Evolutionary conservation across 208 protist genomes (phyloP).

Genomic region (Histomonas meleagridis): DNA sequence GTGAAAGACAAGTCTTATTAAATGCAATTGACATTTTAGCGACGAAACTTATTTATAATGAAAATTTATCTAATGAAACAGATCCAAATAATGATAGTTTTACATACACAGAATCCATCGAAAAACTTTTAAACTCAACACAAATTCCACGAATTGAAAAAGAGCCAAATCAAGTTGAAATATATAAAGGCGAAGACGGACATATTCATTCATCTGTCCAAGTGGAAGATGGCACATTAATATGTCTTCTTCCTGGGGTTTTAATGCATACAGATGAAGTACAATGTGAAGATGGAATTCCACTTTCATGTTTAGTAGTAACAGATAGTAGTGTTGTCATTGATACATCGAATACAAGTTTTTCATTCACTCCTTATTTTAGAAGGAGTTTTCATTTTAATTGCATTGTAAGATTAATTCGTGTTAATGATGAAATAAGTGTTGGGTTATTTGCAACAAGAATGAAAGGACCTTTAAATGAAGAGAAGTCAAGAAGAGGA

Average conservation of each 20-base stretch:
- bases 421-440: background rate
- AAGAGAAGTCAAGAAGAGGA: background rate
- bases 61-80: too few species aligned
- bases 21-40: background rate
- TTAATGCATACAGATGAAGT: slow-evolving; percentile 30
- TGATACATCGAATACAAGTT: background rate
- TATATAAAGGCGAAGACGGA: background rate
- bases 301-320: background rate
- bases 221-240: background rate
- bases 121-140: background rate
- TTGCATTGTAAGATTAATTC: background rate
- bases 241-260: background rate
- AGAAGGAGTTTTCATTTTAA: background rate
- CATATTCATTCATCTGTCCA: background rate
- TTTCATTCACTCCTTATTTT: background rate
- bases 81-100: background rate
- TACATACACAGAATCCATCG: background rate
- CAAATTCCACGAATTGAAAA: background rate
- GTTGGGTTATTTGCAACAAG: background rate
- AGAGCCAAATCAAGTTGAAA: too few species aligned
- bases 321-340: background rate
- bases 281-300: background rate
- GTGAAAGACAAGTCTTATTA: background rate
- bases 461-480: background rate
- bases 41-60: background rate